phyloP scores from a whole-genome alignment of 805 yeast genomes.

The Danielia reshetovae region DNA sequence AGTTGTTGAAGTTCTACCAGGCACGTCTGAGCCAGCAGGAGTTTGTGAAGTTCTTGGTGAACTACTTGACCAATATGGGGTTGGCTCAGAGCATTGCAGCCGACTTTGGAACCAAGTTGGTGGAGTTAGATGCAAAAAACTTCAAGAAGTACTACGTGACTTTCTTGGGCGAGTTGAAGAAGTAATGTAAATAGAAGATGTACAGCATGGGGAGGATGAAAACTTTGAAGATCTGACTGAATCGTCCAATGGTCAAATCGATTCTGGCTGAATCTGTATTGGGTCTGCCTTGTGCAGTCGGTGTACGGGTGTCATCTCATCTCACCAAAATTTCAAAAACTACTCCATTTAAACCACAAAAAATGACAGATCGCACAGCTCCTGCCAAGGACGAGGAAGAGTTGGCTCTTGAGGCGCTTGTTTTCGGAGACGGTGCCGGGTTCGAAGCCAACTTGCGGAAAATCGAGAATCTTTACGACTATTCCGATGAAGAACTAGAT shows the following conservation, averaged over 20 bases:
- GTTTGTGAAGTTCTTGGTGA: conserved; percentile 44
- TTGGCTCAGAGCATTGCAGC: conserved; percentile 56
- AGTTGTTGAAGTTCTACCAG: conserved; percentile 57
- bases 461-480: conserved; percentile 53
- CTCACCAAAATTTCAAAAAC: conserved; percentile 6
- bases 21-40: conserved; percentile 33
- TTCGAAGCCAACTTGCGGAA: conserved; percentile 62
- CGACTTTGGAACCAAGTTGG: conserved; percentile 60
- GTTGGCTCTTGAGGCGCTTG: conserved; percentile 68
- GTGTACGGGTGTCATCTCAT: conserved; percentile 10
- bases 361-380: conserved; percentile 18
- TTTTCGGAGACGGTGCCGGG: conserved; percentile 84
- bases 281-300: conserved; percentile 3
- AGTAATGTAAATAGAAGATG: conserved; percentile 10
- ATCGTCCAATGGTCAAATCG: too few relatives aligned
- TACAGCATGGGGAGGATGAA: too few relatives aligned
- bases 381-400: conserved; percentile 88
- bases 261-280: too few relatives aligned
- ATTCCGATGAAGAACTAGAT: conserved; percentile 30
- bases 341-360: not conserved
- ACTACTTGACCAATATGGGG: conserved; percentile 52
- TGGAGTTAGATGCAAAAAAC: conserved; percentile 51
- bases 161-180: conserved; percentile 34
- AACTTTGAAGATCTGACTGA: too few relatives aligned
- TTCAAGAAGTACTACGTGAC: conserved; percentile 68